These are phyloP conservation scores for Geotrichum fermentans DNA, from an alignment of 1,139 yeast species.

Conservation along the genomic window DNA sequence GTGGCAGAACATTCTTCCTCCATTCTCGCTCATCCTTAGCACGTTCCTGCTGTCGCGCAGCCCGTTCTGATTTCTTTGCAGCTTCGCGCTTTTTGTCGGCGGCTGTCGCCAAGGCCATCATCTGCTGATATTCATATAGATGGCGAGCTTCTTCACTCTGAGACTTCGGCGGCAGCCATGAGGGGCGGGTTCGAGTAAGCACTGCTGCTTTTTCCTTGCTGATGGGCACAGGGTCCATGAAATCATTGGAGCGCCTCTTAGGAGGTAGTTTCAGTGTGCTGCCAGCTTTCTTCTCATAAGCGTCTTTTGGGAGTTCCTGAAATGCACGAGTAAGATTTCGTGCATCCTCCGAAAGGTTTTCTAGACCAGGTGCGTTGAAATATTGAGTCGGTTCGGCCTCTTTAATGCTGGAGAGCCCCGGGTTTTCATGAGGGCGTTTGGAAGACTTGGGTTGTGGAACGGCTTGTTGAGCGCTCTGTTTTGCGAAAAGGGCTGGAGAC, in stretches of 20 bases:
- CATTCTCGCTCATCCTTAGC: conserved; percentile 40
- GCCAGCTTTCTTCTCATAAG: conserved; percentile 3
- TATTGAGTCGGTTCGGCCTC: conserved; percentile 27
- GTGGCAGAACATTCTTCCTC: conserved; percentile 43
- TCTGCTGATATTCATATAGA: conserved; percentile 48
- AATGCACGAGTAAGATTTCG: conserved; percentile 45
- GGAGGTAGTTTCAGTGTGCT: conserved; percentile 14
- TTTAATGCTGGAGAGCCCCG: conserved; percentile 21
- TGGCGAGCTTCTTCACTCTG: conserved; percentile 52
- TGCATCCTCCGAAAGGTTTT: conserved; percentile 43
- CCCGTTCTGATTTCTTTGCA: conserved; percentile 32
- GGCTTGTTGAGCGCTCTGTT: conserved; percentile 25
- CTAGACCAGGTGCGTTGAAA: conserved; percentile 25
- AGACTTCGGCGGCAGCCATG: conserved; percentile 64
- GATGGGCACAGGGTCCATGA: conserved; percentile 24
- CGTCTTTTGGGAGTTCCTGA: conserved; percentile 25
- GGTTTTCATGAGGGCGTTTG: neutral
- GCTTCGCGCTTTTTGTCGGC: conserved; percentile 28
- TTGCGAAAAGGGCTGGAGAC: conserved; percentile 46
- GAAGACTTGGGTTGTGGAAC: conserved; percentile 2
- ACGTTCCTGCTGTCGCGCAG: conserved; percentile 31
- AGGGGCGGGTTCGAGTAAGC: conserved; percentile 54
- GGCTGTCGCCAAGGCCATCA: conserved; percentile 46
- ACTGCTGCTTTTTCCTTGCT: conserved; percentile 32
- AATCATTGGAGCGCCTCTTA: conserved; percentile 14